Evolutionary conservation across 108 stramenopile genomes (phyloP), one percentile per base, ranked within the genome.

Genomic region (Skeletonema menzelii): DNA sequence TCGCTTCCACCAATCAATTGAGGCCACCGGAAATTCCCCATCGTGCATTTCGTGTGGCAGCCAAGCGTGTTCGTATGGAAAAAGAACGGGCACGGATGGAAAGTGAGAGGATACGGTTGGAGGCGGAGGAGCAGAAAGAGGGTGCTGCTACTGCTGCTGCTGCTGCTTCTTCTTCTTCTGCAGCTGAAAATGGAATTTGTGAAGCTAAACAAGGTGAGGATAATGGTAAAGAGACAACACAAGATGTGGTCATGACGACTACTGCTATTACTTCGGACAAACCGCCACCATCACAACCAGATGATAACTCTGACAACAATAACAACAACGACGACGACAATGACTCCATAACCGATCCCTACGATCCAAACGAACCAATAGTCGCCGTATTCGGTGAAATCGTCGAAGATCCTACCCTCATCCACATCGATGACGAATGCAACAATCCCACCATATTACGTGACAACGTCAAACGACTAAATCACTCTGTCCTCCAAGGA

Each of bases 361-460:
- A 79, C 32, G 65, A 79, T 63, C 67, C 79, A 20, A 80, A 70
- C 46, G 79, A 80, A 34, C 56, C 67, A 4, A 83, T 95, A 8
- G 88, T 95, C 28, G 94, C 86, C 0, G 85, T 91, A 14, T 92
- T 95, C 87, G 91, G 91, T 30, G 89, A 95, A 73, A 88, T 95
- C 70, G 91, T 92, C 19, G 94, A 95, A 69, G 93, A 94, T 82
- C 93, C 93, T 0, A 67, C 86, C 30, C 59, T 89, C 27, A 76
- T 86, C 5, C 37, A 87, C 34, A 84, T 89, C 5, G 65, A 83
- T 56, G 90, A 89, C 68, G 42, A 70, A 19, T 94, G 91, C 62
- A 84, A 89, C 64, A 86, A 94, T 82, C 93, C 91, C 2, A 68
- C 44, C 0, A 69, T 83, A 0, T 70, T 94, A 42, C 72, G 86